Base-by-base conservation (phyloP, 495 filamentous ascomycete species). In the Chaetomium fimeti region DNA sequence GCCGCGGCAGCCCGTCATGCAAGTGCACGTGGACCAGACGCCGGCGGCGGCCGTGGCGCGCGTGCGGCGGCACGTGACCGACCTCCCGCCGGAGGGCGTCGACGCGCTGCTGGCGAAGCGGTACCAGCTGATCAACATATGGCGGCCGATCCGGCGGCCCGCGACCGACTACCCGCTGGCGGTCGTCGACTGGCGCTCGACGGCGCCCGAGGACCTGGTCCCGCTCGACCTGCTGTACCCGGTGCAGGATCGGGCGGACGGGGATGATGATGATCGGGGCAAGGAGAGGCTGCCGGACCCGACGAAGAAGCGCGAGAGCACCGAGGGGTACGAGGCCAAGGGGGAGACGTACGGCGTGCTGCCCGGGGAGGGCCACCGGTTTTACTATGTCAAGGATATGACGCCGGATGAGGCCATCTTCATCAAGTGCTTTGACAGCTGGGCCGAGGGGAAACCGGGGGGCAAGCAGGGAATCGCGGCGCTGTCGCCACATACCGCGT, bases 11-110 rank as follows among this genome's bases (percentile, higher is more conserved):
- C 92, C 92, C 0, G 90, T 96, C 0, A 84, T 80, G 48, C 75
- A 83, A 24, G 90, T 89, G 0, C 92, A 96, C 75, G 90, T 93
- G 57, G 92, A 96, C 70, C 92, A 96, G 74, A 94, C 91, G 0
- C 70, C 83, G 18, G 70, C 71, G 12, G 87, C 89, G 0, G 88
- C 88, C 0, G 83, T 71, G 7, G 77, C 78, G 27, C 85, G 92
- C 16, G 89, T 95, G 36, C 69, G 81, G 3, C 78, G 84, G 0
- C 91, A 96, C 12, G 32, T 36, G 5, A 36, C 32, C 6, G 32
- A 36, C 71, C 45, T 62, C 29, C 25, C 55, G 1, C 32, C 68
- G 0, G 83, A 83, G 11, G 78, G 83, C 15, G 84, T 88, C 0
- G 84, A 85, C 16, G 76, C 74, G 55, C 76, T 92, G 0, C 76